Conservation (phyloP, 768 basidiomycete genomes). For the Tylopilus balloui region DNA sequence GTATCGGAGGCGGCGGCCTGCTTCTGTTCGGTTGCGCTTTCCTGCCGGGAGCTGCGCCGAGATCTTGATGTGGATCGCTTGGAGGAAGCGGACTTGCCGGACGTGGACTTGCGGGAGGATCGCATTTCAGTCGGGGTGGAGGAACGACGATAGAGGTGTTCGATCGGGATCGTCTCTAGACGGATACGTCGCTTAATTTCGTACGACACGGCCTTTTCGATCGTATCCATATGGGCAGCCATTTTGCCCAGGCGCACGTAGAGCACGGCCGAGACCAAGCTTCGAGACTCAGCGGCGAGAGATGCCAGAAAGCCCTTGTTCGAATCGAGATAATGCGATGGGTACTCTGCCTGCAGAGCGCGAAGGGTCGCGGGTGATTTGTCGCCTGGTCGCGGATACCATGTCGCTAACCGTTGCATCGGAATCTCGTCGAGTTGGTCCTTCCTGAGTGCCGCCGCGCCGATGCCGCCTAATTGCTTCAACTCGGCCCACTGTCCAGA, state of each 20-base stretch:
- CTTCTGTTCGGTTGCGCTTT: not conserved
- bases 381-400: slow-evolving; percentile 25
- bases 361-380: slow-evolving; percentile 28
- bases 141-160: slow-evolving; percentile 16
- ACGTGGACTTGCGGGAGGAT: slow-evolving; percentile 1
- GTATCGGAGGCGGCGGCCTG: not conserved
- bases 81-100: not conserved
- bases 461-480: slow-evolving; percentile 38
- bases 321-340: slow-evolving; percentile 32
- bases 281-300: slow-evolving; percentile 37
- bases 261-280: slow-evolving; percentile 31
- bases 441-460: slow-evolving; percentile 41
- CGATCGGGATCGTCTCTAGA: slow-evolving; percentile 21
- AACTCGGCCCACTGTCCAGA: slow-evolving; percentile 38
- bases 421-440: slow-evolving; percentile 35
- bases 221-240: slow-evolving; percentile 36
- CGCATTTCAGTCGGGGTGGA: not conserved
- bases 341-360: slow-evolving; percentile 39
- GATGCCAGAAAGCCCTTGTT: slow-evolving; percentile 31
- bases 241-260: slow-evolving; percentile 32
- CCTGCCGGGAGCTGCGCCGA: slow-evolving; percentile 2
- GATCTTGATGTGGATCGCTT: slow-evolving; percentile 7
- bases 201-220: slow-evolving; percentile 33
- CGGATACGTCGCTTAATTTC: slow-evolving; percentile 35
- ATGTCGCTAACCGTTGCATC: slow-evolving; percentile 30